Evolutionary conservation across 441 rosid species (phyloP), one percentile per base, ranked within the genome.

Genomic region (Populus hybrid): DNA sequence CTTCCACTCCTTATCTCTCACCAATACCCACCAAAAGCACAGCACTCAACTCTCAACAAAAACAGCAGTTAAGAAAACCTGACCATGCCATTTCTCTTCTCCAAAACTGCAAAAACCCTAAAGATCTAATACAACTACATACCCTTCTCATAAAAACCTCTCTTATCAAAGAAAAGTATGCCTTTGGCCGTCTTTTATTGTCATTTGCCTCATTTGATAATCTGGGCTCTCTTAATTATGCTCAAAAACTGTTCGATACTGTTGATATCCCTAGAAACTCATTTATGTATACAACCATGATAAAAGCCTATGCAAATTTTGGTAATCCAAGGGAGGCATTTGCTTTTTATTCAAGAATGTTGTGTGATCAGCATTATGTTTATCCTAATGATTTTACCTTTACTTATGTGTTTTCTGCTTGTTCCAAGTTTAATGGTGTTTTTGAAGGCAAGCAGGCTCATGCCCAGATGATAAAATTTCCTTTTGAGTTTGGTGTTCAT

Each of bases 401-500:
- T 57, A 76, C 69, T 67, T 67, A n/a, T 59, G 21, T 57, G 63
- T 81, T 78, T 67, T 81, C 81, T 30, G 83, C 83, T 77, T 81
- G 83, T 28, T 74, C 79, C 1, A 81, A 74, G 73, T 78, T 74
- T 18, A 30, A 32, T 40, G 81, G 28, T 38, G 78, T 78, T 18
- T 81, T 24, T 69, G 80, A 81, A 77, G 83, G 83, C 19, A 81
- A 81, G 34, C 83, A 81, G 21, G 83, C 78, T 65, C 81, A 77
- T 74, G 83, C 78, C 19, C 83, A 77, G 32, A 30, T 30, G 69
- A 81, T 74, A 70, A 77, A 81, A 74, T 73, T 72, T 9, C 76
- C 78, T 12, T 53, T 76, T 50, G 24, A 73, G 72, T 74, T 78
- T 53, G 76, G 81, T 46, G 28, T 71, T 36, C 73, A 77, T 78